These are phyloP conservation scores for Cladosporium phlei DNA, from an alignment of 2,329 filamentous ascomycete genomes.

Conservation along the genomic window DNA sequence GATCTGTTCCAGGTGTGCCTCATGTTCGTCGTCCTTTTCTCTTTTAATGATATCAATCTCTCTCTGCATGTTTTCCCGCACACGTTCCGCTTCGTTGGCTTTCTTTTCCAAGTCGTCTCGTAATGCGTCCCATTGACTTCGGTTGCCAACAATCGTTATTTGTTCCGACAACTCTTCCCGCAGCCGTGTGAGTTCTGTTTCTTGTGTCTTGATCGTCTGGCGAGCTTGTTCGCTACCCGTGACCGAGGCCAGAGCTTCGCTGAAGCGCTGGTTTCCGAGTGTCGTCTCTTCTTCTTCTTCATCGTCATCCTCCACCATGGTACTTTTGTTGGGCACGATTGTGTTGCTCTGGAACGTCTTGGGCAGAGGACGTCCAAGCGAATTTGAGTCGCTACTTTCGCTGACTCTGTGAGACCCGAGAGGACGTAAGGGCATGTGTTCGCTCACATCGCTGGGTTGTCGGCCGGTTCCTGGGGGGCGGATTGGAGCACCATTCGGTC, in stretches of 20 bases:
- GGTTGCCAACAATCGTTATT: slow-evolving; percentile 18
- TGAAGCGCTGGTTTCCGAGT: slow-evolving; percentile 8
- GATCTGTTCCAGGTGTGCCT: slow-evolving; percentile 22
- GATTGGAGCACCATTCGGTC: slow-evolving; percentile 6
- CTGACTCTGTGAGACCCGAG: slow-evolving; percentile 12
- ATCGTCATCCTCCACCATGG: slow-evolving; percentile 93
- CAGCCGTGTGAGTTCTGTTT: slow-evolving; percentile 59
- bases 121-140: slow-evolving; percentile 36
- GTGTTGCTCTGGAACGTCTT: slow-evolving; percentile 94
- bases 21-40: slow-evolving; percentile 20
- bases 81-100: slow-evolving; percentile 46
- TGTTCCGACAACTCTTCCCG: slow-evolving; percentile 3
- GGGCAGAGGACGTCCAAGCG: slow-evolving; percentile 65
- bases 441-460: slow-evolving; percentile 10
- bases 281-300: slow-evolving; percentile 42
- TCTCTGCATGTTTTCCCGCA: slow-evolving; percentile 74
- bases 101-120: slow-evolving; percentile 60
- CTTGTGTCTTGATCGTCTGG: slow-evolving; percentile 71
- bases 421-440: slow-evolving; percentile 3
- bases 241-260: slow-evolving; percentile 13
- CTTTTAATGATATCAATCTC: slow-evolving; percentile 71
- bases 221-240: slow-evolving; percentile 48
- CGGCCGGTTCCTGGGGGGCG: slow-evolving; percentile 39
- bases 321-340: slow-evolving; percentile 95
- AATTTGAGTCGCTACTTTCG: slow-evolving; percentile 38